These are phyloP conservation scores for Dendrobium catenatum DNA, from an alignment of 106 monocot genomes.

Conservation along the genomic window DNA sequence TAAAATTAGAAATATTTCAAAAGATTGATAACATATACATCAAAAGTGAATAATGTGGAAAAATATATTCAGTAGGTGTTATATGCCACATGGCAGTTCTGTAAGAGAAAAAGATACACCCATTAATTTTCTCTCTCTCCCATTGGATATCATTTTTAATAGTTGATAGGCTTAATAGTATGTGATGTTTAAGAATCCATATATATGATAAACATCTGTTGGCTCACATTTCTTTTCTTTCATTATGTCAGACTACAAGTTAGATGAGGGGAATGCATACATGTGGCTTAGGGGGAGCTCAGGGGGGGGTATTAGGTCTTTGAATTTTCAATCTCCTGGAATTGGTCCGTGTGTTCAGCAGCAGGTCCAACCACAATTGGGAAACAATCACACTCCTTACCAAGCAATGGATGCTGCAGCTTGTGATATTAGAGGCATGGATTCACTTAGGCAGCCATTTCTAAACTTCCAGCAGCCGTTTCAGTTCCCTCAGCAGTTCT, in stretches of 20 bases:
- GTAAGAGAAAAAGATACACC: not conserved
- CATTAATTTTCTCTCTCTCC: not conserved
- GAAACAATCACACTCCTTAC: slow-evolving; percentile 60
- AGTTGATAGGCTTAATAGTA: not conserved
- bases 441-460: slow-evolving; percentile 57
- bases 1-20: no score
- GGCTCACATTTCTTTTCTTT: not conserved
- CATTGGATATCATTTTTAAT: not conserved
- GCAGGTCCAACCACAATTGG: slow-evolving; percentile 51
- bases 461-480: slow-evolving; percentile 63
- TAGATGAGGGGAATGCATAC: slow-evolving; percentile 55
- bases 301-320: slow-evolving; percentile 49
- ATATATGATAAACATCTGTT: not conserved
- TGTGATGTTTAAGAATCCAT: not conserved
- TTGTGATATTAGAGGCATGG: slow-evolving; percentile 45
- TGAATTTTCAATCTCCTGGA: slow-evolving; percentile 60
- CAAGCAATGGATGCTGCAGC: slow-evolving; percentile 69
- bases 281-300: slow-evolving; percentile 75
- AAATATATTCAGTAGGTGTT: not conserved
- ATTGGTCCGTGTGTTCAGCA: slow-evolving; percentile 55
- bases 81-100: not conserved
- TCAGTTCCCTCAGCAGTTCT: slow-evolving; percentile 50
- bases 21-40: no score
- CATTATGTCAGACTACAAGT: slow-evolving; percentile 19
- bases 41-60: not conserved